Evolutionary conservation across 495 filamentous ascomycete genomes (phyloP).

Genomic region (Glutinoglossum americanum): DNA sequence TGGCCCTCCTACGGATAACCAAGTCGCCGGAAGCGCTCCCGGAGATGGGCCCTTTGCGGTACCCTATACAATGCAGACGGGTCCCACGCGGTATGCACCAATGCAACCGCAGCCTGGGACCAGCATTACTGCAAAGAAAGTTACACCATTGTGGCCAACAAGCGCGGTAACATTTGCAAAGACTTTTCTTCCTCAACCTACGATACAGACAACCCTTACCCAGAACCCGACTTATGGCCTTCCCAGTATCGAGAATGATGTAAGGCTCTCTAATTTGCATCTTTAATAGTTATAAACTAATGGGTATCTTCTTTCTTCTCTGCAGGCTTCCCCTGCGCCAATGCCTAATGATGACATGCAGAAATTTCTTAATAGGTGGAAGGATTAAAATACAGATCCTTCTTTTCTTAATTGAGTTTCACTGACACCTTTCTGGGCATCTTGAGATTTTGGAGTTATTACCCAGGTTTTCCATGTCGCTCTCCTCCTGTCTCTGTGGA

Average conservation of each 20-base stretch:
- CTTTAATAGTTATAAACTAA: not conserved
- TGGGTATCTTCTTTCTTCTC: not conserved
- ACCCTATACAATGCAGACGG: conserved; percentile 40
- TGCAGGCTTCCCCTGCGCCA: conserved; percentile 23
- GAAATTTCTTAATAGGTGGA: conserved; percentile 36
- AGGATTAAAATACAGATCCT: conserved; percentile 20
- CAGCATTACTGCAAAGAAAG: conserved; percentile 35
- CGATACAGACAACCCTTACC: conserved; percentile 38
- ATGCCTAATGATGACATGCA: conserved; percentile 32
- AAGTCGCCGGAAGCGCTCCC: conserved; percentile 10
- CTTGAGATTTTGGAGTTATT: not conserved
- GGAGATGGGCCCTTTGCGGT: conserved; percentile 21
- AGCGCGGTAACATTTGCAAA: conserved; percentile 36
- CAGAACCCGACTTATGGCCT: conserved; percentile 32
- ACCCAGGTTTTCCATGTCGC: not conserved
- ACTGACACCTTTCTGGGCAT: not conserved
- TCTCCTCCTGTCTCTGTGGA: not conserved
- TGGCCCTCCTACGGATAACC: conserved; percentile 21
- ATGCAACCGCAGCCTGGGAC: conserved; percentile 46
- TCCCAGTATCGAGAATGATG: conserved; percentile 39
- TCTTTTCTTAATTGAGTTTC: not conserved
- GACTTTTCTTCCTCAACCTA: conserved; percentile 29
- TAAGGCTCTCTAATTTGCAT: conserved; percentile 19
- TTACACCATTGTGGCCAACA: conserved; percentile 37
- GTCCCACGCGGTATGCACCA: conserved; percentile 45